phyloP scores from a whole-genome alignment of 306 rosid genomes.

The Abrus pulchellus region DNA sequence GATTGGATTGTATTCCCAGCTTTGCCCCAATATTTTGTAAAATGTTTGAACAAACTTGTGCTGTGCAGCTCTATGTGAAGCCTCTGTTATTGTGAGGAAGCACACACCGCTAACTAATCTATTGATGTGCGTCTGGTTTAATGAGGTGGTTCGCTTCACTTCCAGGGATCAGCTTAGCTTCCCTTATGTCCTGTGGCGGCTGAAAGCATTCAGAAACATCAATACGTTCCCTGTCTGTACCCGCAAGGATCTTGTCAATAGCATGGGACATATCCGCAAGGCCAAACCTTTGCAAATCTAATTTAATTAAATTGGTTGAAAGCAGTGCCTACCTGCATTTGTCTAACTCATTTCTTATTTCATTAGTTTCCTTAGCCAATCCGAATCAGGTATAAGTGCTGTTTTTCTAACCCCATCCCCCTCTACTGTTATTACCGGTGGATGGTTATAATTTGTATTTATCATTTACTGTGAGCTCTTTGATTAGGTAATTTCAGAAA shows the following conservation, averaged over 20 bases:
- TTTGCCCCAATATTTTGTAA: conserved; percentile 14
- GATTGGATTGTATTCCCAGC: conserved; percentile 3
- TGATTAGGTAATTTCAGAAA: conserved; percentile 43
- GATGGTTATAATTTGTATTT: conserved; percentile 41
- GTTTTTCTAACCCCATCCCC: conserved; percentile 6
- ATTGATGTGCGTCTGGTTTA: conserved; percentile 94
- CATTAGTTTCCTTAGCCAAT: conserved; percentile 46
- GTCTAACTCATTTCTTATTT: conserved; percentile 37
- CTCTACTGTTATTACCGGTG: background rate
- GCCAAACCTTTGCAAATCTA: conserved; percentile 80
- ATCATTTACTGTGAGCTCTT: conserved; percentile 30
- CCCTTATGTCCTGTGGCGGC: conserved; percentile 89
- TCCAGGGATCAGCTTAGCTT: conserved; percentile 97
- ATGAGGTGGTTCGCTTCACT: conserved; percentile 93
- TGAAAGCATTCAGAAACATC: conserved; percentile 70
- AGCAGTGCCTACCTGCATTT: conserved; percentile 35
- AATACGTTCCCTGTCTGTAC: conserved; percentile 90
- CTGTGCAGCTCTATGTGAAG: conserved; percentile 85
- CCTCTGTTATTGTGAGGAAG: conserved; percentile 88
- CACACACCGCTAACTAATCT: conserved; percentile 73
- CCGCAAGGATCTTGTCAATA: conserved; percentile 97
- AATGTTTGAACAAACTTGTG: conserved; percentile 42
- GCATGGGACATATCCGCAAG: conserved; percentile 96
- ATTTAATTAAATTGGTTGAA: conserved; percentile 42
- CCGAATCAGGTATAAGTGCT: conserved; percentile 40